Base-by-base conservation (phyloP, 192 early-diverging fungal species). In the Lobulomyces angularis region DNA sequence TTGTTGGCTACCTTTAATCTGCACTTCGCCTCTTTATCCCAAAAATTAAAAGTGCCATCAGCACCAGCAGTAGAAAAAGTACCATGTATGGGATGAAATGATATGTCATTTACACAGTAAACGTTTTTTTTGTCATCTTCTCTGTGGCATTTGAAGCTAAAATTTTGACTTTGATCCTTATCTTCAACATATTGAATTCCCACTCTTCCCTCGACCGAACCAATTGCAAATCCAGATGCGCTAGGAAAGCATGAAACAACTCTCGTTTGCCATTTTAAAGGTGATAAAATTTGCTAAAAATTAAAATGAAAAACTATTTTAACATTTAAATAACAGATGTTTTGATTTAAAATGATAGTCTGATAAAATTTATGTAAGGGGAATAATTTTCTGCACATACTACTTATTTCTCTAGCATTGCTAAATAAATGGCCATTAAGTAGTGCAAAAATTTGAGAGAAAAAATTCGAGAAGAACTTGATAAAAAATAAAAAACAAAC, bases 121-220 rank as follows among this genome's bases (percentile, higher is more conserved):
- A 83, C 74, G 16, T 71, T 54, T 16, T 57, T 35, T 2, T 37
- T 55, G 41, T 59, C 61, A 9, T 18, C 35, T 24, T 80, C 80
- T 33, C 93, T 79, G 59, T 97, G 93, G 58, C 93, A 97, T 49
- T 87, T 90, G 77, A 86, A 90, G 24, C 88, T 81, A 62, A 97
- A 86, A 58, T 90, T 84, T 21, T 65, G 49, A 31, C 67, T 22
- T 21, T 23, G 3, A 33, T 83, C 80, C 44, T 82, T 84, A 17
- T 88, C 83, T 26, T 93, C 88, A 17, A 90, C 57, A 58, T 88
- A 88, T 63, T 95, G 84, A 41, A 97, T 90, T 7, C 80, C 84
- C 3, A 90, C 84, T 35, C 93, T 66, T 26, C 93, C 93, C 55
- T 97, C 93, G 49, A 97, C 89, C 11, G 84, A 85, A 1, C 88